A percentile compares a stretch with the other conserved stretches of the same genome.
Evolutionary conservation across 345 rosid genomes (phyloP).

Genomic region (Gossypium rotundifolium): DNA sequence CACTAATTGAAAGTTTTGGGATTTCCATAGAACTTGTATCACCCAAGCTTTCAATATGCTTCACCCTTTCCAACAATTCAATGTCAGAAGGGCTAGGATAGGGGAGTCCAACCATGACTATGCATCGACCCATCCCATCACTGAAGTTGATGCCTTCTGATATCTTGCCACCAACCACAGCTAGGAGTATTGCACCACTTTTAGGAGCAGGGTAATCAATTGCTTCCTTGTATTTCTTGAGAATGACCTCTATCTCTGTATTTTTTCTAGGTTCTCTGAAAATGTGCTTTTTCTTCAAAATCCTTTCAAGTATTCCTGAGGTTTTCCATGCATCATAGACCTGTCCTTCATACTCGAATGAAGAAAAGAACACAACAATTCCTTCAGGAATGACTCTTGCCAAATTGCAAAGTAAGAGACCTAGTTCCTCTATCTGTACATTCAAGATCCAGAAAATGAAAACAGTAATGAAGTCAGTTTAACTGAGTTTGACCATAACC

Average conservation of each 20-base stretch:
- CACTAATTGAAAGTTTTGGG: conserved; percentile 25
- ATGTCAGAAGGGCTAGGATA: conserved; percentile 80
- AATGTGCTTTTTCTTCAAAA: conserved; percentile 61
- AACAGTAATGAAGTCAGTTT: background rate
- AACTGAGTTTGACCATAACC: background rate
- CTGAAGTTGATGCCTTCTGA: conserved; percentile 99
- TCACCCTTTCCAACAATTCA: conserved; percentile 81
- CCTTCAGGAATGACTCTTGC: conserved; percentile 79
- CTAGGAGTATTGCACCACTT: conserved; percentile 78
- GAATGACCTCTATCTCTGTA: conserved; percentile 62
- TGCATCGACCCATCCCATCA: conserved; percentile 91
- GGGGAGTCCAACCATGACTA: conserved; percentile 96
- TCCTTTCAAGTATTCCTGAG: conserved; percentile 73
- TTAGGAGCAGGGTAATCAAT: conserved; percentile 35
- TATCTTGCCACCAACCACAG: conserved; percentile 95
- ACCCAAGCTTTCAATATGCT: conserved; percentile 73
- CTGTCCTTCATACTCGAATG: conserved; percentile 77
- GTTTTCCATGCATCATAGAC: conserved; percentile 72
- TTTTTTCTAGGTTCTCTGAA: conserved; percentile 83
- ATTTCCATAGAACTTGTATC: conserved; percentile 32
- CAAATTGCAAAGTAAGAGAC: conserved; percentile 79
- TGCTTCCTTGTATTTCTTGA: conserved; percentile 72
- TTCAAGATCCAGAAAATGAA: background rate
- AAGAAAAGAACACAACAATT: conserved; percentile 86
- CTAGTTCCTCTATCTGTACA: conserved; percentile 75